These are phyloP conservation scores for Cladobotryum mycophilum DNA, from an alignment of 2,329 filamentous ascomycete species.

Conservation along the genomic window DNA sequence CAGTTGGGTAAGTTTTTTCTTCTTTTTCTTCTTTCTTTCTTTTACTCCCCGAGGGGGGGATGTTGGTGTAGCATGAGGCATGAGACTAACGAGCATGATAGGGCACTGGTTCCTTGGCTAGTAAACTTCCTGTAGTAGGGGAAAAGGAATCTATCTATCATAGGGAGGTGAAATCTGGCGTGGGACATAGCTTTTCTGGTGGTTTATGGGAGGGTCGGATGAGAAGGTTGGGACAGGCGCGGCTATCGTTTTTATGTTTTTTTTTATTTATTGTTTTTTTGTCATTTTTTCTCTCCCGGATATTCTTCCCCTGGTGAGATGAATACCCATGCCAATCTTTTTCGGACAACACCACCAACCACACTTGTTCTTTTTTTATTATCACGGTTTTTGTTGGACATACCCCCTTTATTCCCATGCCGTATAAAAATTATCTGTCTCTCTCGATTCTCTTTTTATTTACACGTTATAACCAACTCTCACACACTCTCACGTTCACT, in stretches of 20 bases:
- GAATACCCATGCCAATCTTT: conserved; percentile 1
- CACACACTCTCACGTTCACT: background rate
- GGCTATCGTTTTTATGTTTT: conserved; percentile 6
- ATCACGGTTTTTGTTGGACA: conserved; percentile 6
- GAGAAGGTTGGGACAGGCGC: conserved; percentile 10
- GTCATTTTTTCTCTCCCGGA: background rate
- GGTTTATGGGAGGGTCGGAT: conserved; percentile 7
- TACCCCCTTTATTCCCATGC: conserved; percentile 1
- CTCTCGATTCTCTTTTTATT: background rate
- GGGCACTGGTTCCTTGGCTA: conserved; percentile 45
- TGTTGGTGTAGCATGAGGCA: too few species aligned
- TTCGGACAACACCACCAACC: background rate
- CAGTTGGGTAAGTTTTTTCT: conserved; percentile 69
- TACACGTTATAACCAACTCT: too few species aligned
- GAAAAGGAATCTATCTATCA: conserved; percentile 3
- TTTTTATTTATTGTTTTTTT: conserved; percentile 8
- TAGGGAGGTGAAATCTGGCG: conserved; percentile 9
- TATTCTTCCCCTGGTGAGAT: conserved; percentile 1
- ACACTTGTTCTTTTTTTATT: conserved; percentile 1
- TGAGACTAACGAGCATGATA: conserved; percentile 19
- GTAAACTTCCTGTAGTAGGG: conserved; percentile 41
- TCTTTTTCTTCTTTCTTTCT: too few species aligned
- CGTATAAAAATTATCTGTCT: background rate
- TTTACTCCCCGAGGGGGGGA: too few species aligned
- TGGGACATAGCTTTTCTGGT: conserved; percentile 1